Evolutionary conservation across 169 alveolate genomes (phyloP), one percentile per base, ranked within the genome.

Genomic region (Cyclospora cayetanensis): DNA sequence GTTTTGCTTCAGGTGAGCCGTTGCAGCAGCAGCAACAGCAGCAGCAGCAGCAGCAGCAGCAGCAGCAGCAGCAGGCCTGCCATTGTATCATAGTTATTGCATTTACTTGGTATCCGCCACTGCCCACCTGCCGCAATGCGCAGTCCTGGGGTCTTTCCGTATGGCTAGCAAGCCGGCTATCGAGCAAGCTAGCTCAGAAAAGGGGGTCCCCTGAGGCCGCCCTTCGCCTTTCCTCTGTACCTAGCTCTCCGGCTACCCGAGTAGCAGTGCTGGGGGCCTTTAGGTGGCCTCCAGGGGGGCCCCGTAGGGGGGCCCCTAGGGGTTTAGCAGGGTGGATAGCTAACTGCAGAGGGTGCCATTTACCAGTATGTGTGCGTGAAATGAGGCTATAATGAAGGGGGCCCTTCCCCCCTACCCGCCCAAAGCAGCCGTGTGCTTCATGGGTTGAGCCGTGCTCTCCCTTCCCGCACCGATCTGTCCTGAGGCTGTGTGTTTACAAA

Each of bases 31-130:
- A 27, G 77, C 77, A 65, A 42, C 77, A 65, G 77, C 77, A n/a
- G 77, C 37, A 65, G 77, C 77, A 55, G 70, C 70, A 55, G 70
- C 70, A n/a, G 70, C 70, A 12, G 70, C 70, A 55, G 70, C 70
- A 12, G 70, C 29, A 55, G n/a, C 70, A 55, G 70, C 70, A 12
- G 70, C 70, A 22, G 77, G 34, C 39, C 77, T 20, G 77, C 77
- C 77, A 34, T 25, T 29, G 25, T 25, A 29, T 27, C 37, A 25
- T 65, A 65, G 27, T 65, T 65, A 25, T 37, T 65, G 77, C 77
- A 25, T 65, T 18, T 25, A 25, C 39, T 65, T 65, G 22, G 3
- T 7, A 11, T 65, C 70, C 27, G 77, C 77, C 77, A 25, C 41
- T 42, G 27, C 39, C 77, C 42, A 65, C 42, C 7, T 22, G 77